Evolutionary conservation across 225 moss, liverwort and hornwort genomes (phyloP).

Genomic region (Marchantia paleacea): DNA sequence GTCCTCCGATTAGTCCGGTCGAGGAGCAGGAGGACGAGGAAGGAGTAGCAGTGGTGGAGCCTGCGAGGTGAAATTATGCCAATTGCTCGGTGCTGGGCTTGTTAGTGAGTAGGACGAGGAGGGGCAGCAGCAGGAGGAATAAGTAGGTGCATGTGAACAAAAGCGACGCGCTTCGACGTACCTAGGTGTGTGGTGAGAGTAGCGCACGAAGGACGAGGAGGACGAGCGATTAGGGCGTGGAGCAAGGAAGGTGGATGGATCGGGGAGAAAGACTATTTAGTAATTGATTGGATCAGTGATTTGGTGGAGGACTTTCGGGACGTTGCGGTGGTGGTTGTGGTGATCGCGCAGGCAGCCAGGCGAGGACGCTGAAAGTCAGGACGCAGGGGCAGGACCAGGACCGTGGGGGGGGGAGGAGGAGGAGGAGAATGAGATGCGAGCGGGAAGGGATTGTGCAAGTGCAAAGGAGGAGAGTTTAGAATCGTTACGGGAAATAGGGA

Average conservation of each 20-base stretch:
- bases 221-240: neutral
- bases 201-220: constrained; percentile 5
- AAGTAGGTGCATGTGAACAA: neutral
- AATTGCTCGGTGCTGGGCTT: neutral
- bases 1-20: neutral
- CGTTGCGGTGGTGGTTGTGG: neutral
- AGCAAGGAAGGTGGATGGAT: neutral
- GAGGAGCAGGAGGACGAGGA: too few relatives aligned
- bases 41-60: too few relatives aligned
- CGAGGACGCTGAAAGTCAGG: too few relatives aligned
- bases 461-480: neutral
- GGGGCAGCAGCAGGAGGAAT: too few relatives aligned
- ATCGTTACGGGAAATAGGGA: constrained; percentile 4
- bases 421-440: constrained; percentile 13
- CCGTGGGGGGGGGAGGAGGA: neutral
- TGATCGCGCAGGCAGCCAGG: neutral
- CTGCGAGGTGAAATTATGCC: neutral
- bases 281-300: constrained; percentile 6
- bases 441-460: constrained; percentile 14
- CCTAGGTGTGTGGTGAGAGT: neutral
- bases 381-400: neutral
- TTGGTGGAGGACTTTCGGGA: neutral
- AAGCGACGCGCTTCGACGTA: neutral
- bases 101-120: neutral
- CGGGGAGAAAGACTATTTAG: neutral